Percentiles rank a stretch among this genome's conserved stretches.
Conservation (phyloP, 2,329 filamentous ascomycete species). For the Aspergillus glaucus region DNA sequence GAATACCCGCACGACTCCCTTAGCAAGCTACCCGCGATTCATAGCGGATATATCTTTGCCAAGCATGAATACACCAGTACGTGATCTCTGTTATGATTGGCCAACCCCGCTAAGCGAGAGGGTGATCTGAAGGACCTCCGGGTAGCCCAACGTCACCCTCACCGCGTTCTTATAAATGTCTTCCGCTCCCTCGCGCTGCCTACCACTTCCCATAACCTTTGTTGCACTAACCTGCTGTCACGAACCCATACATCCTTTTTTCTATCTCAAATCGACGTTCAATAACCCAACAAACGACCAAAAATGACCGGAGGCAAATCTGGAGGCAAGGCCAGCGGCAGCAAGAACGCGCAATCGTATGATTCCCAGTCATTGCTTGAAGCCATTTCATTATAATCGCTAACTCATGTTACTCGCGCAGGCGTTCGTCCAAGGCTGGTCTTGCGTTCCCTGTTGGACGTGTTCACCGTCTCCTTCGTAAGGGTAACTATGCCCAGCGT, state of each 20-base stretch:
- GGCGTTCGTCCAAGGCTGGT: slow-evolving; percentile 98
- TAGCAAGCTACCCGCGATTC: slow-evolving; percentile 5
- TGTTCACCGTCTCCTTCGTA: slow-evolving; percentile 98
- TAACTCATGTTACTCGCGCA: slow-evolving; percentile 35
- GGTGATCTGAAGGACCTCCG: slow-evolving; percentile 42
- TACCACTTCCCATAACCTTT: slow-evolving; percentile 21
- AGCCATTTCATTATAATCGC: slow-evolving; percentile 2
- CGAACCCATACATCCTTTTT: background rate
- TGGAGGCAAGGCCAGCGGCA: slow-evolving; percentile 98
- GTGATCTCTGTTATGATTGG: slow-evolving; percentile 38
- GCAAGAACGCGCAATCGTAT: slow-evolving; percentile 99
- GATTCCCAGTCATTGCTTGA: slow-evolving; percentile 25
- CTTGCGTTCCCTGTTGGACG: slow-evolving; percentile 97
- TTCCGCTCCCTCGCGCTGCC: slow-evolving; percentile 28
- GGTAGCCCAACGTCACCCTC: slow-evolving; percentile 38
- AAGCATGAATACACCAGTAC: slow-evolving; percentile 10
- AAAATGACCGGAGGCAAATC: slow-evolving; percentile 99
- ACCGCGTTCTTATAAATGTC: slow-evolving; percentile 40
- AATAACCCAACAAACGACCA: slow-evolving; percentile 24
- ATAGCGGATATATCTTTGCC: slow-evolving; percentile 8
- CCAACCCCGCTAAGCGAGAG: slow-evolving; percentile 35
- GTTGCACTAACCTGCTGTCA: background rate
- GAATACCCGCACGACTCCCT: slow-evolving; percentile 8
- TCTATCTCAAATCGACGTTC: slow-evolving; percentile 6
- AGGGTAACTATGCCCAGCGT: slow-evolving; percentile 99